phyloP scores from a whole-genome alignment of 148 eudicot species.

The Spergularia marina region DNA sequence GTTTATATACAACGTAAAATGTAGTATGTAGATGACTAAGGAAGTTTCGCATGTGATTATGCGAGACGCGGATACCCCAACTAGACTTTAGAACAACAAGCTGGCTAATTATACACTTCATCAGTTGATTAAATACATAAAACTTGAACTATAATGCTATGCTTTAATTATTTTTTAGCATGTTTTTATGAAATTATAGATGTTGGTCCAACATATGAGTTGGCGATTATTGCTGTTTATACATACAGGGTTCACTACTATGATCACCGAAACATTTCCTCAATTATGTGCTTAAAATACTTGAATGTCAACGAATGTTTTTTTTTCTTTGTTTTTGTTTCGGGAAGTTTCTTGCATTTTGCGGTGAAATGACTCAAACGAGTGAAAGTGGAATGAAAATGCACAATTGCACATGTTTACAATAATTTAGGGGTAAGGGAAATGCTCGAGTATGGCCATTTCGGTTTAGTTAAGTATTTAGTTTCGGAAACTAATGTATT shows the following conservation, averaged over 20 bases:
- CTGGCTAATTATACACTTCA: not conserved
- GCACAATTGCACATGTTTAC: not conserved
- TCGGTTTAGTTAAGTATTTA: not conserved
- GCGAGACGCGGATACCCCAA: constrained; percentile 13
- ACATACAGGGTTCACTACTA: not conserved
- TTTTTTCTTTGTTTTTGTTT: not conserved
- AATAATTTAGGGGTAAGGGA: not conserved
- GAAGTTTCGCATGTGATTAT: constrained; percentile 10
- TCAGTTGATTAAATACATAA: too few relatives aligned
- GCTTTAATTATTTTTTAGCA: not conserved
- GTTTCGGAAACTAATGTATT: too few relatives aligned
- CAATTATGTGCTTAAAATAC: not conserved
- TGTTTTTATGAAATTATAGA: not conserved
- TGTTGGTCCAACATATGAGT: not conserved
- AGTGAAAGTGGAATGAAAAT: not conserved
- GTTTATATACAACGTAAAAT: constrained; percentile 16
- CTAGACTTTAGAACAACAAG: not conserved
- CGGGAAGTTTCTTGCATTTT: not conserved
- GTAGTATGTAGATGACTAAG: not conserved
- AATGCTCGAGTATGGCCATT: not conserved
- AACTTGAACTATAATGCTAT: not conserved
- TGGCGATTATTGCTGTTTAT: not conserved
- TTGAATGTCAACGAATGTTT: not conserved
- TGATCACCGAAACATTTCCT: not conserved
- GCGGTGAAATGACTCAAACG: not conserved